Percentiles rank a stretch among this genome's conserved stretches.
These are phyloP conservation scores for Dactylellina drechsleri DNA, from an alignment of 2,329 filamentous ascomycete genomes.

Conservation along the genomic window DNA sequence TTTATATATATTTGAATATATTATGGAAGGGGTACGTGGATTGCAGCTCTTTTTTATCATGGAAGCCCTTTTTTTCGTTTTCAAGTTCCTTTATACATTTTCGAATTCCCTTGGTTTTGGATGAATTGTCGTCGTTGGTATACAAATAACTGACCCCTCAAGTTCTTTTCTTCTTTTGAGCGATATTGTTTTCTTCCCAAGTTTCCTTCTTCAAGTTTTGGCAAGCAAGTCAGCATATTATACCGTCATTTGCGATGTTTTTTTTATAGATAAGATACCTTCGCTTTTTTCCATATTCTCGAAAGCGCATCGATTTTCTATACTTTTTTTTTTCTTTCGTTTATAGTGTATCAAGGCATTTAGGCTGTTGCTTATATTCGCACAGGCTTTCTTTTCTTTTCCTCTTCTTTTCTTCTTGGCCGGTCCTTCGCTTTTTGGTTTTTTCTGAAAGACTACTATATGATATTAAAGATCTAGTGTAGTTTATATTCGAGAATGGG, in stretches of 20 bases:
- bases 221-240: not conserved
- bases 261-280: conserved; percentile 50
- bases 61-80: conserved; percentile 3
- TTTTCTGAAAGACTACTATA: no score
- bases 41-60: conserved; percentile 1
- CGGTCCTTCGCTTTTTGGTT: no score
- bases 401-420: no score
- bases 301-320: not conserved
- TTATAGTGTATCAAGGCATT: no score
- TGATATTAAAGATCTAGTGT: no score
- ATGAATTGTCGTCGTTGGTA: not conserved
- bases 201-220: not conserved
- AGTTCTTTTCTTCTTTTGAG: conserved; percentile 48
- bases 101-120: conserved; percentile 9
- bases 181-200: conserved; percentile 4
- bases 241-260: not conserved
- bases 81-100: conserved; percentile 2
- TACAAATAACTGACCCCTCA: conserved; percentile 23
- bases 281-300: conserved; percentile 10
- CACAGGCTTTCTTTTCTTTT: no score
- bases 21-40: not conserved
- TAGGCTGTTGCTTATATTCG: no score
- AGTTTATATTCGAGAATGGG: no score
- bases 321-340: conserved; percentile 5
- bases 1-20: conserved; percentile 3